Evolutionary conservation across 768 basidiomycete genomes (phyloP).

Genomic region (Suillus luteus): DNA sequence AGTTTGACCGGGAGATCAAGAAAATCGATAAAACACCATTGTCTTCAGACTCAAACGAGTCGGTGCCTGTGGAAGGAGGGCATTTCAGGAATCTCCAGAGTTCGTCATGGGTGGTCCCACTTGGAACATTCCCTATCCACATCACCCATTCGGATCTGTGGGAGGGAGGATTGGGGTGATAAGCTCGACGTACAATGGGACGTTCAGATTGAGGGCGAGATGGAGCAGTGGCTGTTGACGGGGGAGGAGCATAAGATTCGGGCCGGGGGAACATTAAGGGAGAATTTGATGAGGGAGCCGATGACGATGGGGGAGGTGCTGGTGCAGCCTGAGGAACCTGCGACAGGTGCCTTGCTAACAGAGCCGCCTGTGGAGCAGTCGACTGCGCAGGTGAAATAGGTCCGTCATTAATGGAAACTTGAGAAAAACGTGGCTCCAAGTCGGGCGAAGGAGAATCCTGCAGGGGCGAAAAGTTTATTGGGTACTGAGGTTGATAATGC

Average conservation of each 20-base stretch:
- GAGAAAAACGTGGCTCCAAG: conserved; percentile 19
- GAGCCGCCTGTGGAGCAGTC: conserved; percentile 5
- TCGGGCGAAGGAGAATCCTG: conserved; percentile 24
- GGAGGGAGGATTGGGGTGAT: conserved; percentile 71
- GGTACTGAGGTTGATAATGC: conserved; percentile 37
- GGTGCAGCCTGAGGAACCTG: neutral
- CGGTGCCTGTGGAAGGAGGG: conserved; percentile 16
- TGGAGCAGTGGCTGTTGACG: conserved; percentile 8
- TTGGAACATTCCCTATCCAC: conserved; percentile 94
- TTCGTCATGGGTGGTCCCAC: conserved; percentile 81
- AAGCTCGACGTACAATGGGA: conserved; percentile 48
- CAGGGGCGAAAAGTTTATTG: conserved; percentile 32
- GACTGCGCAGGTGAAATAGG: conserved; percentile 17
- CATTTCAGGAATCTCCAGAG: conserved; percentile 81
- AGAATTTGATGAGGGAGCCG: conserved; percentile 11
- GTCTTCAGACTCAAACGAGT: conserved; percentile 2
- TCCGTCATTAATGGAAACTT: conserved; percentile 18
- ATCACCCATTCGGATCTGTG: conserved; percentile 91
- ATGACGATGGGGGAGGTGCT: conserved; percentile 8
- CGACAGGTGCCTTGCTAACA: neutral
- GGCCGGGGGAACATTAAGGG: conserved; percentile 2
- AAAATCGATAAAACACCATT: conserved; percentile 84
- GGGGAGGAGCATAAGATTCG: conserved; percentile 5
- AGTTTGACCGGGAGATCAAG: conserved; percentile 92
- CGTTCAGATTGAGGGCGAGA: conserved; percentile 26